A percentile compares a stretch with the other conserved stretches of the same genome.
Conservation (phyloP, 257 asterid species). For the Salvia splendens region DNA sequence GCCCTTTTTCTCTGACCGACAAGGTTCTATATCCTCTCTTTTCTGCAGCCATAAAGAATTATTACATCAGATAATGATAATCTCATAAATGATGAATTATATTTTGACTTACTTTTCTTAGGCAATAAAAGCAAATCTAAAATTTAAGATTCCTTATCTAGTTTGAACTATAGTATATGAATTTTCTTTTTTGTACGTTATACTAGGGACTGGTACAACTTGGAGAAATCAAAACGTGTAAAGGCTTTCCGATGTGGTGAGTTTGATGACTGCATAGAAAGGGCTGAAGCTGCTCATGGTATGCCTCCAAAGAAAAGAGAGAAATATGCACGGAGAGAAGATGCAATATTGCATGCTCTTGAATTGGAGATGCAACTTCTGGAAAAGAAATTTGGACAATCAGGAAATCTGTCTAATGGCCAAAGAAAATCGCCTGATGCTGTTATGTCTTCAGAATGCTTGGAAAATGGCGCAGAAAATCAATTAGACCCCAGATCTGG, state of each 20-base stretch:
- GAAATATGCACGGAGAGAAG: slow-evolving; percentile 97
- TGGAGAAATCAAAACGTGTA: slow-evolving; percentile 97
- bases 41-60: slow-evolving; percentile 15
- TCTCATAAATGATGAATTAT: slow-evolving; percentile 14
- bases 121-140: slow-evolving; percentile 10
- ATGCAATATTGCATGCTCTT: slow-evolving; percentile 98
- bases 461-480: slow-evolving; percentile 50
- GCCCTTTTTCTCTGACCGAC: neutral
- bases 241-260: slow-evolving; percentile 97
- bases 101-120: neutral
- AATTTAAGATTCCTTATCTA: slow-evolving; percentile 13
- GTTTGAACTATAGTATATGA: slow-evolving; percentile 24
- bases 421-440: slow-evolving; percentile 56
- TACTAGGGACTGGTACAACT: slow-evolving; percentile 95
- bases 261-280: slow-evolving; percentile 90
- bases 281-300: slow-evolving; percentile 93
- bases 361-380: slow-evolving; percentile 77
- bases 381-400: slow-evolving; percentile 69
- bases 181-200: slow-evolving; percentile 26
- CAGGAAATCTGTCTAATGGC: slow-evolving; percentile 51
- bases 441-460: slow-evolving; percentile 45
- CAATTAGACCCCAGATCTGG: slow-evolving; percentile 36
- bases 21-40: slow-evolving; percentile 22
- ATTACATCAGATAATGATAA: neutral
- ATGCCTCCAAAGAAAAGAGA: slow-evolving; percentile 99